Evolutionary conservation across 345 rosid species (phyloP), one percentile per base, ranked within the genome.

Genomic region (Euclidium syriacum): DNA sequence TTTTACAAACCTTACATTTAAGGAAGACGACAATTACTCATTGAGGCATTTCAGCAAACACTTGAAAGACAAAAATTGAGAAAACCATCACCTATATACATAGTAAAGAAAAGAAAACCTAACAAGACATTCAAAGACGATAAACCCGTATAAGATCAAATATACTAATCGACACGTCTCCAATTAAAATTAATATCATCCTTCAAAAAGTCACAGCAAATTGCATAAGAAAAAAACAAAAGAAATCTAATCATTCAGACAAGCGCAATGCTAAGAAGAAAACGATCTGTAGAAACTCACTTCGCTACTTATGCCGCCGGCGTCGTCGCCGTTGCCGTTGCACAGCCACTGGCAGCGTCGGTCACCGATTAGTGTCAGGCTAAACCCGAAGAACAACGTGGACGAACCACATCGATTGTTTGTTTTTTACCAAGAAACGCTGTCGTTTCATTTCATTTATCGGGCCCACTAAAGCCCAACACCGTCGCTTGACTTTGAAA

Each of bases 1-100:
- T n/a, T n/a, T n/a, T 20, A 17, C 40, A 57, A 23, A 11, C 1
- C 11, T 1, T 30, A 41, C 40, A 43, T 23, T 9, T 24, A 11
- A 29, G 1, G 26, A 46, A 27, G 15, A 23, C 47, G 16, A 62
- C 23, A 18, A 52, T 41, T 14, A 3, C 49, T 15, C 43, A 58
- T 2, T 67, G 58, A 39, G 65, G 52, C 65, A 67, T 67, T 67
- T 49, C 43, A 58, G 3, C 43, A 49, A 67, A 67, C 72, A 58
- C 43, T 58, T 39, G 42, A 30, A 48, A 67, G 41, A 39, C 58
- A 57, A 4, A 17, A 39, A 10, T 6, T 58, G 26, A 20, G 9
- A 10, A 33, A 26, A 25, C 56, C 26, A 24, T 17, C 14, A 53
- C 17, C 6, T 4, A 34, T 14, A 29, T 7, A 48, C 7, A 6